Base-by-base conservation (phyloP, 441 rosid species). In the Gossypium laxum region DNA sequence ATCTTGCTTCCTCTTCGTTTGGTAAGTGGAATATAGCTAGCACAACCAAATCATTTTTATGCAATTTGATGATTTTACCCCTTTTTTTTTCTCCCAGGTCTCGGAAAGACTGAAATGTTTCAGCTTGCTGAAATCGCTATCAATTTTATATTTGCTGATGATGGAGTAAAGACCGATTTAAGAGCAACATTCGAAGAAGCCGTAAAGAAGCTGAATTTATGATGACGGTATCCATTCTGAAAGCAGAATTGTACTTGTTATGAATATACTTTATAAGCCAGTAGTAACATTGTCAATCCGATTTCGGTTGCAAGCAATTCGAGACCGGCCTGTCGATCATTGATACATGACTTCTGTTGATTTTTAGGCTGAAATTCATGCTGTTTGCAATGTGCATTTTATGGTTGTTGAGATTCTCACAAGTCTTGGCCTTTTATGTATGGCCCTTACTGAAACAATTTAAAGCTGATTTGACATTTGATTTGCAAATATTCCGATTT, bases 71-170 rank as follows among this genome's bases (percentile, higher is more conserved):
- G 1, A 30, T 52, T 59, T 11, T 17, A 45, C 7, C 12, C 41
- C 10, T 32, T 32, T 32, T 32, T 30, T 34, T 3, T 3, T 54
- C 41, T 2, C 63, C 34, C 72, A 94, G 98, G 90, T 78, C 84
- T 94, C 12, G 85, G 86, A 69, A 82, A 81, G 80, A 75, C 45
- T 67, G 92, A 89, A 72, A 75, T 93, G 75, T 89, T 88, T 78
- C 72, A 82, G 75, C 85, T 91, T 41, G 91, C 98, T 15, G 78
- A 78, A 81, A 69, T 72, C 1, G 93, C 88, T n/a, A 77, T 90
- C 0, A 81, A 83, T 3, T 89, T 80, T 72, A 88, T 90, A 76
- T 91, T 94, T 81, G 91, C 94, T 5, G 92, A 81, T 57, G 91
- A 76, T 66, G 81, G 63, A 69, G 90, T 88, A 47, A 93, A 91